Percentiles rank a stretch among this genome's conserved stretches.
Conservation (phyloP, 2,329 filamentous ascomycete genomes). For the Fusarium sp. region DNA sequence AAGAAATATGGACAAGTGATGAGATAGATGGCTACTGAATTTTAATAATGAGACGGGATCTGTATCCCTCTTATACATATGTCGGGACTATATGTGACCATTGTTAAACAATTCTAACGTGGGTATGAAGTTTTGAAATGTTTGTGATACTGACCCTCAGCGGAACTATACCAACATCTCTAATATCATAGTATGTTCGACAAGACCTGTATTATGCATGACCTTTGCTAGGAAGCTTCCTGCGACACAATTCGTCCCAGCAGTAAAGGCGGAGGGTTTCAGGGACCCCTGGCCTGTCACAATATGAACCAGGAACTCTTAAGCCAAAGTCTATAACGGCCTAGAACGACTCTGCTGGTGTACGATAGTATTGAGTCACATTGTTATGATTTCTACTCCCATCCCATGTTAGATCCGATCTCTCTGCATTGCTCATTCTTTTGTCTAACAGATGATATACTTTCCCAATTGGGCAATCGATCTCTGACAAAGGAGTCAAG, state of each 20-base stretch:
- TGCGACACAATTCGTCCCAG: conserved; percentile 40
- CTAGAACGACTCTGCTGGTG: conserved; percentile 1
- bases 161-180: neutral
- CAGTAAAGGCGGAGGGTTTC: conserved; percentile 29
- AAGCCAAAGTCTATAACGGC: conserved; percentile 6
- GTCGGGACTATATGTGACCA: conserved; percentile 11
- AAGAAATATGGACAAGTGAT: conserved; percentile 18
- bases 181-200: conserved; percentile 16
- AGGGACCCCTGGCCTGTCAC: conserved; percentile 32
- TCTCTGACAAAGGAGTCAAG: conserved; percentile 32
- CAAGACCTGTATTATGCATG: conserved; percentile 35
- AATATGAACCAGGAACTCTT: conserved; percentile 10
- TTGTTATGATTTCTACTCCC: conserved; percentile 4
- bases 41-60: conserved; percentile 3
- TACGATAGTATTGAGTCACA: no score
- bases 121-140: conserved; percentile 15
- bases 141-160: conserved; percentile 11
- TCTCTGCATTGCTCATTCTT: neutral
- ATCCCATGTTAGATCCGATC: conserved; percentile 2
- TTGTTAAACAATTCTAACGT: conserved; percentile 16
- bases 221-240: conserved; percentile 16
- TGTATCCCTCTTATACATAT: conserved; percentile 28
- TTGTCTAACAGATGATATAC: conserved; percentile 24
- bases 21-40: conserved; percentile 8
- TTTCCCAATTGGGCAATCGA: conserved; percentile 35